phyloP scores from a whole-genome alignment of 2,329 filamentous ascomycete species.

The Penicillium sp. region DNA sequence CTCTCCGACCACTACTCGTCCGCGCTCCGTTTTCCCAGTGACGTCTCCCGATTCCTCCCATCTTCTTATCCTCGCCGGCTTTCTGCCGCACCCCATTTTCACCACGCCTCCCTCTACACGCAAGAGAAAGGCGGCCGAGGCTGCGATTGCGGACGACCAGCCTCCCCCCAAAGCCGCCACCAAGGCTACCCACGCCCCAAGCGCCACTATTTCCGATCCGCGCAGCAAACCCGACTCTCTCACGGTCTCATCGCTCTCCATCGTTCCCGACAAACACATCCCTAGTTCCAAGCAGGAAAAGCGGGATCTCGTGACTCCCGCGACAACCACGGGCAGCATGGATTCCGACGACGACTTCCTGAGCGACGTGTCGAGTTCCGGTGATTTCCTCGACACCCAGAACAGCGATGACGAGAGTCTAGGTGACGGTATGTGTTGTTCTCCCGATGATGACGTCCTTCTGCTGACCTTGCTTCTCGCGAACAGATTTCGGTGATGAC shows the following conservation, averaged over 20 bases:
- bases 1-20: constrained; percentile 3
- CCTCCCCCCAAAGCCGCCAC: constrained; percentile 30
- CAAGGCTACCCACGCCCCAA: constrained; percentile 24
- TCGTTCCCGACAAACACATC: constrained; percentile 24
- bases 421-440: constrained; percentile 37
- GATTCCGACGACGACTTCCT: constrained; percentile 95
- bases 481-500: constrained; percentile 54
- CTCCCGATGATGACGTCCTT: background rate
- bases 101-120: constrained; percentile 54
- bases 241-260: constrained; percentile 6
- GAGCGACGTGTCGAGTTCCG: constrained; percentile 76
- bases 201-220: constrained; percentile 30
- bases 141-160: constrained; percentile 33
- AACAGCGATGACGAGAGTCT: constrained; percentile 69
- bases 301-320: constrained; percentile 41
- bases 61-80: constrained; percentile 10
- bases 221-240: constrained; percentile 27
- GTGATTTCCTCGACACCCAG: constrained; percentile 63
- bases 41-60: constrained; percentile 4
- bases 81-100: constrained; percentile 24
- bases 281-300: constrained; percentile 20
- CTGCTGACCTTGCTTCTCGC: constrained; percentile 5
- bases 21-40: constrained; percentile 14
- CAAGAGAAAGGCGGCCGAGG: constrained; percentile 56
- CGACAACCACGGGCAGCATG: constrained; percentile 61